Conservation (phyloP, 1,284 basidiomycete species). For the Wolfiporia cocos region DNA sequence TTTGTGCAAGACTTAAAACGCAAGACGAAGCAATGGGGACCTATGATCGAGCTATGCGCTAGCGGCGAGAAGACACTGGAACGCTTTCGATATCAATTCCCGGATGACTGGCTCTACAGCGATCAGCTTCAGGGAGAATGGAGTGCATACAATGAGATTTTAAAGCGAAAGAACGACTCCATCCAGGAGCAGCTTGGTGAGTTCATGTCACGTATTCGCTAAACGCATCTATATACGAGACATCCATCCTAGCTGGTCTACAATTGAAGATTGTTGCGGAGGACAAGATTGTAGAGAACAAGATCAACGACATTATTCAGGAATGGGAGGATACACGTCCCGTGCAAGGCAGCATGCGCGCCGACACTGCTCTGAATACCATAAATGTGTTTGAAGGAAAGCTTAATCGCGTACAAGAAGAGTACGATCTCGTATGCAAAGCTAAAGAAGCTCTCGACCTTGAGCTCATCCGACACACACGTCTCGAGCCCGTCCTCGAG, state of each 20-base stretch:
- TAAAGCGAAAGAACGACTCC: conserved; percentile 96
- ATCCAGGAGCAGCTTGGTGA: conserved; percentile 95
- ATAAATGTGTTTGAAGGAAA: conserved; percentile 94
- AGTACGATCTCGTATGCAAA: conserved; percentile 89
- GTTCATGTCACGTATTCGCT: conserved; percentile 13
- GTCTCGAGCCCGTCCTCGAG: conserved; percentile 90
- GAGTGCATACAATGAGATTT: conserved; percentile 97
- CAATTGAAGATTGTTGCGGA: conserved; percentile 99
- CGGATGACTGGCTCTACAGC: conserved; percentile 96
- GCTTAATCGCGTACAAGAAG: conserved; percentile 84
- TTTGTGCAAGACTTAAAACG: conserved; percentile 98
- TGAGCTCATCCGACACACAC: conserved; percentile 85
- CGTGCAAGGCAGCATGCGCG: conserved; percentile 92
- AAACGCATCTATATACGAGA: not conserved
- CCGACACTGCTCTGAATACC: conserved; percentile 92
- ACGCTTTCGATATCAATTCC: conserved; percentile 94
- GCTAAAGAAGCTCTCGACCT: conserved; percentile 97
- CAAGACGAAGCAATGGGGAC: conserved; percentile 95
- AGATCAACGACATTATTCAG: conserved; percentile 81
- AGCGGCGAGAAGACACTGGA: conserved; percentile 96
- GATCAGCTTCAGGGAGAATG: conserved; percentile 97
- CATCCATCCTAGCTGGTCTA: conserved; percentile 64
- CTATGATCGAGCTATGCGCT: conserved; percentile 92
- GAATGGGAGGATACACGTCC: conserved; percentile 98
- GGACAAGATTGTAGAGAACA: conserved; percentile 95